Percentiles rank a stretch among this genome's conserved stretches.
Evolutionary conservation across 2,329 filamentous ascomycete species (phyloP).

Genomic region (Tolypocladium cylindrosporum): DNA sequence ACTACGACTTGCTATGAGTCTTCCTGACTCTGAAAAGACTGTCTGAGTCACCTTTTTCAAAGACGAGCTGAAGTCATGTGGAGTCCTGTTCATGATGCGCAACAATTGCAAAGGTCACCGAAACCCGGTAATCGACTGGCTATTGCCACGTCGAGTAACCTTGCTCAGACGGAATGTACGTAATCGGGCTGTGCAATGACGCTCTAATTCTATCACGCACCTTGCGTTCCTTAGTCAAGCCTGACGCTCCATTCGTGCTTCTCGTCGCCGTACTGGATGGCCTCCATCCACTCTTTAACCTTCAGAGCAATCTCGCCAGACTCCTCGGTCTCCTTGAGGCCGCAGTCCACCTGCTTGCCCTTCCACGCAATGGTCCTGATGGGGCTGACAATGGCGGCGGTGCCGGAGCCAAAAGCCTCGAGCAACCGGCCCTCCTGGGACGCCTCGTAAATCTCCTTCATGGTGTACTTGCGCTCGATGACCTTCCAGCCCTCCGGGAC

Average conservation of each 20-base stretch:
- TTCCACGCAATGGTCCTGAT: slow-evolving; percentile 85
- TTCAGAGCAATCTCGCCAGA: slow-evolving; percentile 74
- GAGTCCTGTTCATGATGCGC: neutral
- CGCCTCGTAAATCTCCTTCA: slow-evolving; percentile 75
- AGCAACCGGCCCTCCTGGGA: slow-evolving; percentile 75
- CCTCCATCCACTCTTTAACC: slow-evolving; percentile 97
- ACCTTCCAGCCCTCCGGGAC: slow-evolving; percentile 81
- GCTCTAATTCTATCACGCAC: neutral
- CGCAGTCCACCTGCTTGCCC: slow-evolving; percentile 72
- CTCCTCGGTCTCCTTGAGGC: slow-evolving; percentile 70
- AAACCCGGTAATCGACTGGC: neutral
- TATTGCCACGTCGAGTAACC: neutral
- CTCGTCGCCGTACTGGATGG: slow-evolving; percentile 89
- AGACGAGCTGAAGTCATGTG: neutral
- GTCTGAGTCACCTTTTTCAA: neutral
- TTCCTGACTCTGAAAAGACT: neutral
- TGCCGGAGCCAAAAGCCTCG: slow-evolving; percentile 90
- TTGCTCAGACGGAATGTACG: neutral
- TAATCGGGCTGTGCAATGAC: neutral
- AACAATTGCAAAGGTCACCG: neutral
- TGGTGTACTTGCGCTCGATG: slow-evolving; percentile 82
- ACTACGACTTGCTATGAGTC: neutral
- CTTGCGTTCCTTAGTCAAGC: slow-evolving; percentile 12
- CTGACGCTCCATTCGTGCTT: slow-evolving; percentile 81
- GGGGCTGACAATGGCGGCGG: slow-evolving; percentile 87